A percentile compares a stretch with the other conserved stretches of the same genome.
These are phyloP conservation scores for Podospora australis DNA, from an alignment of 495 filamentous ascomycete species.

Conservation along the genomic window DNA sequence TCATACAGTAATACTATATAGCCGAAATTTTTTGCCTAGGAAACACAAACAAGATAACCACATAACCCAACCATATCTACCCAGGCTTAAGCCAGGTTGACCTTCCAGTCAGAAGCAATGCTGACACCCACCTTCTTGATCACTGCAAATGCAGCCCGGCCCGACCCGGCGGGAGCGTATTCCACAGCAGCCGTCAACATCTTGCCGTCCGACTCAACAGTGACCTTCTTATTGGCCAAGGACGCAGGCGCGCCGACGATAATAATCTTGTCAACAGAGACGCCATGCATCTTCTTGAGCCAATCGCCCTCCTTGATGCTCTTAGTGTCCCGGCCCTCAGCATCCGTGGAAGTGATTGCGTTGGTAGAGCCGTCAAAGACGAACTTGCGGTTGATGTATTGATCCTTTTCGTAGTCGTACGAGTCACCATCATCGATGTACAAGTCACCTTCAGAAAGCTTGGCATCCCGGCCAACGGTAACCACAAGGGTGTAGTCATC, in stretches of 20 bases:
- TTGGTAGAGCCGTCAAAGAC: conserved; percentile 37
- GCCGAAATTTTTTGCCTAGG: no score
- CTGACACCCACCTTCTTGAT: conserved; percentile 70
- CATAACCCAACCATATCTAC: no score
- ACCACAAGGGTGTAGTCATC: conserved; percentile 92
- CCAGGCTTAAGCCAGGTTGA: conserved; percentile 42
- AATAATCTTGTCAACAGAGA: conserved; percentile 76
- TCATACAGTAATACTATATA: no score
- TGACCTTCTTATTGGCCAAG: conserved; percentile 65
- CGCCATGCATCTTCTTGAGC: conserved; percentile 65
- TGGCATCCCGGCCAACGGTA: conserved; percentile 59
- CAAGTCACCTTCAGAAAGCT: conserved; percentile 65
- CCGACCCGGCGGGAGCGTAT: conserved; percentile 51
- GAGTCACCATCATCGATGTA: conserved; percentile 94
- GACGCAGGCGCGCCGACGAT: conserved; percentile 64
- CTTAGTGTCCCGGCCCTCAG: conserved; percentile 46
- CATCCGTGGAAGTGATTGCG: conserved; percentile 45
- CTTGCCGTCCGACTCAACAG: conserved; percentile 61
- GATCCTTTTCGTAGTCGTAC: conserved; percentile 78
- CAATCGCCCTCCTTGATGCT: conserved; percentile 64
- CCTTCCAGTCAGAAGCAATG: conserved; percentile 77
- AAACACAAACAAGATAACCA: no score
- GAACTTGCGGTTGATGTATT: conserved; percentile 81
- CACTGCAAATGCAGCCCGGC: conserved; percentile 70
- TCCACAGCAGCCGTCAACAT: conserved; percentile 53